Conservation (phyloP, 495 filamentous ascomycete species). For the Saxispiralis lemnorum region DNA sequence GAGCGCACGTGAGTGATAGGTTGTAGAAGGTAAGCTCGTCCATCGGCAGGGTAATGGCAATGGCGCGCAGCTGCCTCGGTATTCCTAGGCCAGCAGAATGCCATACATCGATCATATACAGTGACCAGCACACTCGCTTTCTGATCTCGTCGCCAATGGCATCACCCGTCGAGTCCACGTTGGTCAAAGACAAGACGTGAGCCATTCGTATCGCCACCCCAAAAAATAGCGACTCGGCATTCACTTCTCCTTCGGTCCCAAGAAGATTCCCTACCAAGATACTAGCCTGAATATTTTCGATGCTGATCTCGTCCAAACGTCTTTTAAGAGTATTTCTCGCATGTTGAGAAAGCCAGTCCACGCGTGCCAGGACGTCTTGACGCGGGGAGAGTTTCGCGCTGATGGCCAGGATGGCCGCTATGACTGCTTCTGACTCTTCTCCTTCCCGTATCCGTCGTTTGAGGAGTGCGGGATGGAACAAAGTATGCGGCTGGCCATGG, state of each 20-base stretch:
- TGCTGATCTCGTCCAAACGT: slow-evolving; percentile 21
- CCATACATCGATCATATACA: slow-evolving; percentile 32
- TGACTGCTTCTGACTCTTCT: slow-evolving; percentile 17
- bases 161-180: slow-evolving; percentile 2
- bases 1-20: background rate
- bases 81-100: slow-evolving; percentile 24
- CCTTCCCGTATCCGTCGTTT: slow-evolving; percentile 19
- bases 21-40: slow-evolving; percentile 1
- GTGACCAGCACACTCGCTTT: slow-evolving; percentile 25
- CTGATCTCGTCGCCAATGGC: slow-evolving; percentile 14
- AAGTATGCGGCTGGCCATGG: slow-evolving; percentile 27
- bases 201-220: slow-evolving; percentile 17
- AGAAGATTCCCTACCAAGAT: slow-evolving; percentile 24
- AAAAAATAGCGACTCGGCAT: slow-evolving; percentile 18
- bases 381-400: background rate
- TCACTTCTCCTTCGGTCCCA: slow-evolving; percentile 4
- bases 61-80: slow-evolving; percentile 15
- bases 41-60: slow-evolving; percentile 8
- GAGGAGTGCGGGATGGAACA: slow-evolving; percentile 25
- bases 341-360: background rate
- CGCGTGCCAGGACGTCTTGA: background rate
- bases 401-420: slow-evolving; percentile 4
- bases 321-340: background rate
- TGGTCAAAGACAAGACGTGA: slow-evolving; percentile 16
- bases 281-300: slow-evolving; percentile 24